Percentiles rank a stretch among this genome's conserved stretches.
These are phyloP conservation scores for Mycena polygramma DNA, from an alignment of 768 basidiomycete species.

Conservation along the genomic window DNA sequence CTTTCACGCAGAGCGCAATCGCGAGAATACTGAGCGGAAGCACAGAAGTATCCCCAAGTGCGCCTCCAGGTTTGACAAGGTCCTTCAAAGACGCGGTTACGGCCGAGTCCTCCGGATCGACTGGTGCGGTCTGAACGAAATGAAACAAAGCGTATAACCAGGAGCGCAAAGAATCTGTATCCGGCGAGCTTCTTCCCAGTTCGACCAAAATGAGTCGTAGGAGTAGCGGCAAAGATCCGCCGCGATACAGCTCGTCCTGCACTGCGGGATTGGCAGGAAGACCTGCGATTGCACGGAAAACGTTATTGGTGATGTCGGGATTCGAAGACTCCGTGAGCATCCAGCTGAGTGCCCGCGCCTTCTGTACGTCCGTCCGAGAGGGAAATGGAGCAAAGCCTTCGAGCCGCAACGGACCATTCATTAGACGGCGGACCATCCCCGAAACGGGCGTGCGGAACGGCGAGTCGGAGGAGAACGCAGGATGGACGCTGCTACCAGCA, in stretches of 20 bases:
- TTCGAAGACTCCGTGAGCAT: too few relatives aligned
- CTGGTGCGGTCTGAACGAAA: slow-evolving; percentile 4
- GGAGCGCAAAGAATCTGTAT: background rate
- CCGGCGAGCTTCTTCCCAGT: background rate
- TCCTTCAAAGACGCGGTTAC: background rate
- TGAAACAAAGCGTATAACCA: slow-evolving; percentile 13
- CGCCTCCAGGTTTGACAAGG: background rate
- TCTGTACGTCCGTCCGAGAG: too few relatives aligned
- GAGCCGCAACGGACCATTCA: background rate
- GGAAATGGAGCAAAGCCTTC: background rate
- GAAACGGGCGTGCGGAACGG: too few relatives aligned
- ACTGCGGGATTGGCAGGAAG: too few relatives aligned
- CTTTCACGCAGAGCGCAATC: background rate
- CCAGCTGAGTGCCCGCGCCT: too few relatives aligned
- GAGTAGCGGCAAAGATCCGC: background rate
- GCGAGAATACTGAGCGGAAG: background rate
- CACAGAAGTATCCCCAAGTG: background rate
- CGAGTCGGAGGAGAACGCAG: too few relatives aligned
- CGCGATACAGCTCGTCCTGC: too few relatives aligned
- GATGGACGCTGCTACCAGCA: too few relatives aligned
- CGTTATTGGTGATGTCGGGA: too few relatives aligned
- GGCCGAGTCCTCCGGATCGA: background rate
- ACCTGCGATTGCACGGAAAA: too few relatives aligned
- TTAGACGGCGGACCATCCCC: too few relatives aligned
- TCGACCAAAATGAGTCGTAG: background rate